A percentile compares a stretch with the other conserved stretches of the same genome.
Evolutionary conservation across 2,329 filamentous ascomycete species (phyloP).

Genomic region (Nemania abortiva): DNA sequence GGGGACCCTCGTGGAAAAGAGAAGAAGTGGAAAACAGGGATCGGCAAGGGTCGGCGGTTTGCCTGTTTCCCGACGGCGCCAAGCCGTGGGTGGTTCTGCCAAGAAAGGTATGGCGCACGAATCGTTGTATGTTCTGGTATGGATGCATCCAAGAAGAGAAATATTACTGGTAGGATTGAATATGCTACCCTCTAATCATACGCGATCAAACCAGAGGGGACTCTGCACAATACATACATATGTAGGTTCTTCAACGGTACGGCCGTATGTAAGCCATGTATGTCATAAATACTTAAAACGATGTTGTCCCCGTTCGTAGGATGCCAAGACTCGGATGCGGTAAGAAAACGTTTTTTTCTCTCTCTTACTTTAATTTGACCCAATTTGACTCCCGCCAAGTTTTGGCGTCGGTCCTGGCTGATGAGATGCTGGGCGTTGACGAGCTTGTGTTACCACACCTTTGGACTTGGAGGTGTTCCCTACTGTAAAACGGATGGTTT

Average conservation of each 20-base stretch:
- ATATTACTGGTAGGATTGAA: not conserved
- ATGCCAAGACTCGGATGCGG: no score
- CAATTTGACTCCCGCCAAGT: not conserved
- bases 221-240: not conserved
- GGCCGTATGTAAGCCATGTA: not conserved
- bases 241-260: not conserved
- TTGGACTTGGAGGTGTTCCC: not conserved
- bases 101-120: not conserved
- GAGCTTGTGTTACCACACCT: slow-evolving; percentile 1
- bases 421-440: slow-evolving; percentile 3
- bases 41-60: not conserved
- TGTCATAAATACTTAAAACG: no score
- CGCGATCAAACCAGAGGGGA: not conserved
- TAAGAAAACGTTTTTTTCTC: no score
- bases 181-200: not conserved
- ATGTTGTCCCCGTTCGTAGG: no score
- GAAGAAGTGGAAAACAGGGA: not conserved
- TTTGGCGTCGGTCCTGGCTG: not conserved
- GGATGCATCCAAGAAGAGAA: not conserved
- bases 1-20: slow-evolving; percentile 14
- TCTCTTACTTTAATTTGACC: not conserved
- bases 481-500: not conserved
- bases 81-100: not conserved
- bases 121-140: not conserved
- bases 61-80: not conserved